phyloP scores from a whole-genome alignment of 2,329 filamentous ascomycete species.

The Pezicula neosporulosa region DNA sequence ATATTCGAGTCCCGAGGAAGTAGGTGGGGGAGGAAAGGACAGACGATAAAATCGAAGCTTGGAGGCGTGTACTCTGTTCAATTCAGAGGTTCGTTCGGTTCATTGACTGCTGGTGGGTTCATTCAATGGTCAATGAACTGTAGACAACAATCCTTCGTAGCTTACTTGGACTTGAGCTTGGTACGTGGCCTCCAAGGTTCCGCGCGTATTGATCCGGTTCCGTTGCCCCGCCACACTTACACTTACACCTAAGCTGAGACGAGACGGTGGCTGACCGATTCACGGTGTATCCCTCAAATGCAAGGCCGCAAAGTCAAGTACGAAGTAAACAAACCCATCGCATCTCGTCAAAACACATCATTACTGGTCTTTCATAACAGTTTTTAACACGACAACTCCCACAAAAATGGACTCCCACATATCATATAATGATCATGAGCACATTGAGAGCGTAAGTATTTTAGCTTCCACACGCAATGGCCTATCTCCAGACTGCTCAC shows the following conservation, averaged over 20 bases:
- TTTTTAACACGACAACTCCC: background rate
- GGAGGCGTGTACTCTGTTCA: background rate
- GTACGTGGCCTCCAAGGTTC: too few relatives aligned
- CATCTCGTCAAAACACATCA: too few relatives aligned
- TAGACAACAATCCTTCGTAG: too few relatives aligned
- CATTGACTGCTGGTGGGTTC: too few relatives aligned
- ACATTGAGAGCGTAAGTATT: slow-evolving; percentile 21
- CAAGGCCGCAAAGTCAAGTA: background rate
- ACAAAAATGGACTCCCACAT: slow-evolving; percentile 23
- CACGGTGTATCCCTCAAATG: too few relatives aligned
- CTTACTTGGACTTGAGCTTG: too few relatives aligned
- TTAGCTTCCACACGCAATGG: background rate
- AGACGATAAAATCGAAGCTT: slow-evolving; percentile 6
- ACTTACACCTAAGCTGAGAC: too few relatives aligned
- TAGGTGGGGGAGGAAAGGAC: slow-evolving; percentile 11
- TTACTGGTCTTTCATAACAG: background rate
- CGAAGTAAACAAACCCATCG: background rate
- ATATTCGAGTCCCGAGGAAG: slow-evolving; percentile 42
- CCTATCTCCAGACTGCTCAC: slow-evolving; percentile 9
- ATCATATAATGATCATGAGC: slow-evolving; percentile 23
- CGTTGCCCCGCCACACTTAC: too few relatives aligned
- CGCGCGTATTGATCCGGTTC: too few relatives aligned
- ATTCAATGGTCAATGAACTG: too few relatives aligned
- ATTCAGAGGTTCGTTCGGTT: too few relatives aligned
- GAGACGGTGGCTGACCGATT: too few relatives aligned